Evolutionary conservation across 1,284 basidiomycete genomes (phyloP).

Genomic region (Bothia castanella): DNA sequence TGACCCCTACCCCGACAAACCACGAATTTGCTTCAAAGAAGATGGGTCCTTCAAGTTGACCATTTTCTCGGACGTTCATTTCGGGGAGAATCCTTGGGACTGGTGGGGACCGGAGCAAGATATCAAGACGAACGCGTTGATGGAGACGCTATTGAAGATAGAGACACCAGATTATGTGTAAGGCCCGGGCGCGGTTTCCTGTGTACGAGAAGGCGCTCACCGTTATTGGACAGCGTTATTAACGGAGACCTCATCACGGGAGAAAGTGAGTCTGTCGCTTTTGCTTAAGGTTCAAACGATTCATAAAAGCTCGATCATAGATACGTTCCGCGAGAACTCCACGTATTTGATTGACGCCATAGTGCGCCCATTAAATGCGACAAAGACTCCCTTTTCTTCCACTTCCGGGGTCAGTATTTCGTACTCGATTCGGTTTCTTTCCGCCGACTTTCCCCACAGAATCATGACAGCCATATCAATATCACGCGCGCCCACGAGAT

Average conservation of each 20-base stretch:
- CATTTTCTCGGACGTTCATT: conserved; percentile 66
- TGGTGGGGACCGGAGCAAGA: conserved; percentile 62
- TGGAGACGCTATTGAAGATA: conserved; percentile 47
- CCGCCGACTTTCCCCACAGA: conserved; percentile 37
- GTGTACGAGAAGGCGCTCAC: not conserved
- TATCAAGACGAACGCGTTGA: conserved; percentile 50
- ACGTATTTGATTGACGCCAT: conserved; percentile 50
- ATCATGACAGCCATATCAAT: conserved; percentile 66
- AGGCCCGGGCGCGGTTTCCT: conserved; percentile 18
- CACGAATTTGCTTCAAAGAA: conserved; percentile 42
- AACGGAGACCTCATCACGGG: conserved; percentile 67
- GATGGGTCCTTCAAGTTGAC: conserved; percentile 65
- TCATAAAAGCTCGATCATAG: conserved; percentile 30
- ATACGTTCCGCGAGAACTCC: conserved; percentile 58
- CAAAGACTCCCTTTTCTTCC: conserved; percentile 49
- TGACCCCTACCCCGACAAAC: conserved; percentile 51
- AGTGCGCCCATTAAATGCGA: conserved; percentile 46
- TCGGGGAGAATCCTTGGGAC: conserved; percentile 67
- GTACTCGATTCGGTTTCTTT: not conserved
- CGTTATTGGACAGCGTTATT: conserved; percentile 43
- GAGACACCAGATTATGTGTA: conserved; percentile 66
- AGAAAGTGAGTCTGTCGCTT: conserved; percentile 43
- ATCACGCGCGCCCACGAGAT: conserved; percentile 64
- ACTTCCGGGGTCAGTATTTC: conserved; percentile 50
- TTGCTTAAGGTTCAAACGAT: not conserved